A percentile compares a stretch with the other conserved stretches of the same genome.
Conservation (phyloP, 139 green algal genomes). For the Chlorella vulgaris region DNA sequence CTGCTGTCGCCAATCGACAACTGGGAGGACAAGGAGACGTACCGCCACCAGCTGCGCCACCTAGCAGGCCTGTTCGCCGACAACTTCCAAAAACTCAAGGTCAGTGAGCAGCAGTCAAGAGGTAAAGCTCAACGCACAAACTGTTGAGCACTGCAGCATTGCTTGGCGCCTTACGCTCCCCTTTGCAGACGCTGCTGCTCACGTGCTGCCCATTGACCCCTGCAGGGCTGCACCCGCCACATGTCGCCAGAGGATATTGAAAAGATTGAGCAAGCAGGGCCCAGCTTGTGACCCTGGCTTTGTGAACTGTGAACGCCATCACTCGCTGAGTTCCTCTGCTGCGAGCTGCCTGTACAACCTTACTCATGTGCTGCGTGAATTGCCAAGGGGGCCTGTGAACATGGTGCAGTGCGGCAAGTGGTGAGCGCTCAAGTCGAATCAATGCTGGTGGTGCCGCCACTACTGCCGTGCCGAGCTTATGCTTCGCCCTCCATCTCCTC, state of each 20-base stretch:
- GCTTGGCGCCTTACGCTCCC: too few species aligned
- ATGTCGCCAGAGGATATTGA: background rate
- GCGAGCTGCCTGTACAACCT: background rate
- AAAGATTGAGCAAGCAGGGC: background rate
- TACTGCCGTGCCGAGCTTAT: background rate
- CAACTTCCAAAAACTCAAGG: slow-evolving; percentile 32
- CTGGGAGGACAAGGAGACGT: slow-evolving; percentile 69
- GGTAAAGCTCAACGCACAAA: too few species aligned
- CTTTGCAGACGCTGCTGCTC: too few species aligned
- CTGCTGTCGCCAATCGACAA: slow-evolving; percentile 67
- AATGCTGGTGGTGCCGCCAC: background rate
- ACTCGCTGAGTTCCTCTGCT: background rate
- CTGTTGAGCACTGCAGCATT: too few species aligned
- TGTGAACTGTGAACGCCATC: background rate
- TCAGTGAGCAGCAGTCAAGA: background rate
- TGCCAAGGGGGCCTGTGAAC: too few species aligned
- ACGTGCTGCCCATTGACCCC: too few species aligned
- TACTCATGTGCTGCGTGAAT: too few species aligned
- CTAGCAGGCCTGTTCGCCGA: slow-evolving; percentile 62
- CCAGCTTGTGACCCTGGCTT: background rate
- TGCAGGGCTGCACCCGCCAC: slow-evolving; percentile 4
- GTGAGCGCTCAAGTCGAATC: background rate
- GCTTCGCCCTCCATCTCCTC: slow-evolving; percentile 21
- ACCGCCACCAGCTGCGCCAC: slow-evolving; percentile 58
- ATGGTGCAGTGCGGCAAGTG: too few species aligned